These are phyloP conservation scores for Ilex aquifolium DNA, from an alignment of 257 asterid species.

Conservation along the genomic window DNA sequence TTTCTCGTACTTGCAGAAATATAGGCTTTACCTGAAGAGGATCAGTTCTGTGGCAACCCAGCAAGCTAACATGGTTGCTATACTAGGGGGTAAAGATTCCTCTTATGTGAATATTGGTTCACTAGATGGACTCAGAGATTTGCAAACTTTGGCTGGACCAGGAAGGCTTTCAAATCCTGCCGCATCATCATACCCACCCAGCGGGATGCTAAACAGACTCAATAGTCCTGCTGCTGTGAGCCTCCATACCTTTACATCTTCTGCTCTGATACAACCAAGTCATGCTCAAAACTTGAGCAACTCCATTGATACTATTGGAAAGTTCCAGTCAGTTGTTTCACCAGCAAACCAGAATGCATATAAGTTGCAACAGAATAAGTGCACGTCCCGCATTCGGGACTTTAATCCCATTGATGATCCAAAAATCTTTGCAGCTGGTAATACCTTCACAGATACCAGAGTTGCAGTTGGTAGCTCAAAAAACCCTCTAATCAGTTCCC, in stretches of 20 bases:
- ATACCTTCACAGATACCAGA: constrained; percentile 32
- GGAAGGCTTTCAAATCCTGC: constrained; percentile 51
- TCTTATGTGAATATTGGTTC: constrained; percentile 58
- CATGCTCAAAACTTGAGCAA: constrained; percentile 47
- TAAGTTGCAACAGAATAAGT: constrained; percentile 44
- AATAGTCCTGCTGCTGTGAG: constrained; percentile 53
- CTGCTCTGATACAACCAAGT: constrained; percentile 44
- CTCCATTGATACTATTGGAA: constrained; percentile 37
- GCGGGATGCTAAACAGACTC: constrained; percentile 68
- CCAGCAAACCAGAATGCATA: constrained; percentile 33
- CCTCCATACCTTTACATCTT: constrained; percentile 37
- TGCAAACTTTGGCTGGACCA: constrained; percentile 39
- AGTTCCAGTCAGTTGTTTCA: constrained; percentile 38
- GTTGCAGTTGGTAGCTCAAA: constrained; percentile 29
- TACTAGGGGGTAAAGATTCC: constrained; percentile 65
- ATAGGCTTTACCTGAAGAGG: constrained; percentile 76
- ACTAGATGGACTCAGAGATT: constrained; percentile 62
- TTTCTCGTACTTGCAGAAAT: constrained; percentile 41
- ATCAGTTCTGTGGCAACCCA: constrained; percentile 58
- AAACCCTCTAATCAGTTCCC: constrained; percentile 28
- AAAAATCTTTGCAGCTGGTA: constrained; percentile 30
- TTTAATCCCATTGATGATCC: constrained; percentile 39
- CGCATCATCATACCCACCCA: constrained; percentile 41
- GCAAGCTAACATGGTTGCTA: constrained; percentile 77
- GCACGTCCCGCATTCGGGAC: constrained; percentile 17